Conservation (phyloP, 2,329 filamentous ascomycete genomes). For the Fusarium sp. region DNA sequence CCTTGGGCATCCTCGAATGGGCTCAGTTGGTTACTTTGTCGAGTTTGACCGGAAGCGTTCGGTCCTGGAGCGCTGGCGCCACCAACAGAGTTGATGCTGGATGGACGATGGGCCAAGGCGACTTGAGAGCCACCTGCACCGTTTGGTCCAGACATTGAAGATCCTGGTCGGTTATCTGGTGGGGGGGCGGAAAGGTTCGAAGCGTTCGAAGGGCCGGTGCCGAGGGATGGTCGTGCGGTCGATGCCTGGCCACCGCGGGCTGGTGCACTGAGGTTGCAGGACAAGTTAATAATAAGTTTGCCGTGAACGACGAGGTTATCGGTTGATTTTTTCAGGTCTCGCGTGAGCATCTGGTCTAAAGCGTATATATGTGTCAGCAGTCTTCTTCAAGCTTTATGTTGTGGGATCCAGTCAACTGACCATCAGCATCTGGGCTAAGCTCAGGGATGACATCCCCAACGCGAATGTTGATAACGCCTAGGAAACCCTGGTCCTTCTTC, state of each 20-base stretch:
- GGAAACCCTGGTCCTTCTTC: slow-evolving; percentile 99
- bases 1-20: slow-evolving; percentile 98
- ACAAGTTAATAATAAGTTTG: slow-evolving; percentile 96
- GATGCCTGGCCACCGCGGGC: slow-evolving; percentile 65
- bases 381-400: slow-evolving; percentile 44
- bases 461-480: slow-evolving; percentile 97
- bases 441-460: slow-evolving; percentile 92
- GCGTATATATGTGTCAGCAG: slow-evolving; percentile 37
- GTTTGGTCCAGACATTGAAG: slow-evolving; percentile 65
- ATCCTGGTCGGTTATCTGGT: slow-evolving; percentile 64
- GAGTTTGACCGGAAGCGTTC: slow-evolving; percentile 51
- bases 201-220: slow-evolving; percentile 59
- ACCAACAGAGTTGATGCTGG: slow-evolving; percentile 58
- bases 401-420: slow-evolving; percentile 65
- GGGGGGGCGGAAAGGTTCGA: slow-evolving; percentile 59
- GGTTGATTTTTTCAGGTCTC: slow-evolving; percentile 96
- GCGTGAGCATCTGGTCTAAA: slow-evolving; percentile 95
- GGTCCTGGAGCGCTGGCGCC: slow-evolving; percentile 44
- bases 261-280: slow-evolving; percentile 84
- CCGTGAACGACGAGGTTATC: slow-evolving; percentile 98
- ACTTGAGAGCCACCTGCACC: slow-evolving; percentile 58
- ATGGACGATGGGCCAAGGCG: slow-evolving; percentile 60
- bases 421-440: slow-evolving; percentile 88
- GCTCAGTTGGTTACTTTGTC: slow-evolving; percentile 69
- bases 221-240: slow-evolving; percentile 61